A percentile compares a stretch with the other conserved stretches of the same genome.
Evolutionary conservation across 2,329 filamentous ascomycete genomes (phyloP).

Genomic region (Hypoxylon sp.): DNA sequence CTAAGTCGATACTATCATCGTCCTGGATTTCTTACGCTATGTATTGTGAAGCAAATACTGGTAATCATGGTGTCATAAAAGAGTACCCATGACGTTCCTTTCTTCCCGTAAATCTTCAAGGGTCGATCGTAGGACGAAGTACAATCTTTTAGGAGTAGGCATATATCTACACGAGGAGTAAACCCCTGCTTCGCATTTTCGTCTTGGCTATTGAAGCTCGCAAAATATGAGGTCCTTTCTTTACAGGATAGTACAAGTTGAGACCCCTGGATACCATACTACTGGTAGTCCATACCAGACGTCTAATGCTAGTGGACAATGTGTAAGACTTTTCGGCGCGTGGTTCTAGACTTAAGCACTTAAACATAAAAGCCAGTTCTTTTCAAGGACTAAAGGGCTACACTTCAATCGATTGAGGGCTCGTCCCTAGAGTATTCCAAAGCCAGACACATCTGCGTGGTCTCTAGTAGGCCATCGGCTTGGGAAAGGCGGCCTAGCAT

Average conservation of each 20-base stretch:
- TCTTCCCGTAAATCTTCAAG: not conserved
- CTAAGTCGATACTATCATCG: not conserved
- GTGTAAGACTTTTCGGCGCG: too few species aligned
- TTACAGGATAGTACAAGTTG: too few species aligned
- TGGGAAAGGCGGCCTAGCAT: not conserved
- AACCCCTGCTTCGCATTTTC: not conserved
- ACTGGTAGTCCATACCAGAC: too few species aligned
- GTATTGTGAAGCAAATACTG: not conserved
- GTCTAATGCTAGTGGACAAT: too few species aligned
- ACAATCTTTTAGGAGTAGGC: not conserved
- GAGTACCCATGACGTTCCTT: not conserved
- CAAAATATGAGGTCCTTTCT: not conserved
- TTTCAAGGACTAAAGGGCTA: not conserved
- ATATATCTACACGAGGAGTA: not conserved
- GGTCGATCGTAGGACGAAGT: not conserved
- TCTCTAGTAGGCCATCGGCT: not conserved
- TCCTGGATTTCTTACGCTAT: not conserved
- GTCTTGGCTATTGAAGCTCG: not conserved
- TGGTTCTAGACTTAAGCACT: not conserved
- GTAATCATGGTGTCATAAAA: not conserved
- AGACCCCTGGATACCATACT: too few species aligned
- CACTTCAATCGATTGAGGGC: not conserved
- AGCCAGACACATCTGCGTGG: not conserved
- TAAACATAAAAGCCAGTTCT: not conserved
- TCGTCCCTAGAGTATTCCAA: not conserved